A percentile compares a stretch with the other conserved stretches of the same genome.
Evolutionary conservation across 2,329 filamentous ascomycete species (phyloP).

Genomic region (Dactylellina sp.): DNA sequence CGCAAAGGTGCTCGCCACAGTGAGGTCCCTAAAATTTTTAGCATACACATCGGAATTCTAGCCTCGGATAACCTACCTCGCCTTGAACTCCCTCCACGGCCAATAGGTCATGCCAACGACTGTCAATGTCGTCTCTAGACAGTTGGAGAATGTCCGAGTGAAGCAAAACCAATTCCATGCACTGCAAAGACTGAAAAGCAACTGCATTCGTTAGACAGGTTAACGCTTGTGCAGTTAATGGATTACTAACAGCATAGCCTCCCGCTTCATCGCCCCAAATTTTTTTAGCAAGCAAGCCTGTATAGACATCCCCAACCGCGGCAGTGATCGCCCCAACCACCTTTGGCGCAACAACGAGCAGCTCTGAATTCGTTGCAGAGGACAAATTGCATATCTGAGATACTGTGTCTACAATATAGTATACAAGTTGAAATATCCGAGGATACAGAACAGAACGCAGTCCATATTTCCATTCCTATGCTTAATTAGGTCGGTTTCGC

Average conservation of each 20-base stretch:
- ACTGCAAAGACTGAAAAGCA: conserved; percentile 77
- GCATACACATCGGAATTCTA: conserved; percentile 1
- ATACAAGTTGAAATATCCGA: conserved; percentile 82
- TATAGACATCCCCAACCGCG: conserved; percentile 83
- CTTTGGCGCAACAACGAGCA: conserved; percentile 79
- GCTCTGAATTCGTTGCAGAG: conserved; percentile 71
- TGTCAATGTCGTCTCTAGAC: conserved; percentile 88
- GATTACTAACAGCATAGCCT: conserved; percentile 73
- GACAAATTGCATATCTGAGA: conserved; percentile 70
- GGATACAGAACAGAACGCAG: conserved; percentile 92
- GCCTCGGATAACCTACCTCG: conserved; percentile 60
- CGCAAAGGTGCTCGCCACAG: conserved; percentile 70
- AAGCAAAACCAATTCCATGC: conserved; percentile 98
- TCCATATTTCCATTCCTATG: conserved; percentile 88
- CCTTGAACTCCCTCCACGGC: conserved; percentile 78
- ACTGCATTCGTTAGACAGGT: conserved; percentile 64
- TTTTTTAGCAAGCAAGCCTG: conserved; percentile 81
- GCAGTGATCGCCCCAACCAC: conserved; percentile 81
- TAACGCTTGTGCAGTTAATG: neutral
- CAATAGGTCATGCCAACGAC: conserved; percentile 81
- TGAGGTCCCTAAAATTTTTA: conserved; percentile 54
- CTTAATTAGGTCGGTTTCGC: conserved; percentile 1
- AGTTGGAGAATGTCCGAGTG: conserved; percentile 93
- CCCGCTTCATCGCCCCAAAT: conserved; percentile 77
- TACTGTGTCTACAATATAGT: conserved; percentile 72